Evolutionary conservation across 2,329 filamentous ascomycete species (phyloP), one percentile per base, ranked within the genome.

Genomic region (Spiromastix sp.): DNA sequence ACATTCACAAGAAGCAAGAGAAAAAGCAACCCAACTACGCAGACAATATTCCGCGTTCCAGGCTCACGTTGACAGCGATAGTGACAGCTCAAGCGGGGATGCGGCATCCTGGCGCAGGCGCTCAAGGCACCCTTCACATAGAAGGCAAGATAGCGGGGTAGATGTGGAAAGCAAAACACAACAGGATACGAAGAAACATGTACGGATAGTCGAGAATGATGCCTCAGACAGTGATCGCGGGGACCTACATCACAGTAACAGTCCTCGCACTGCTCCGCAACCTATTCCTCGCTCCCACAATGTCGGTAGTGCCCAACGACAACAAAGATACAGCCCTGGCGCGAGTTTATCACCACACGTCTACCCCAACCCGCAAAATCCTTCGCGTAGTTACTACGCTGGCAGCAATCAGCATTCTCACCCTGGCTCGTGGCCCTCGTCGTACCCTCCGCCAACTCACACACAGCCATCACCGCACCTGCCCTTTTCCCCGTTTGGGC

Each of bases 41-140:
- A 52, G 50, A 16, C 34, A 48, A 32, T 60, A 58, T 36, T 52
- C 51, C 5, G 42, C 39, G 11, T 57, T 54, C 34, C 58, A 61
- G 39, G 52, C 59, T n/a, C 51, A 46, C 12, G 55, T 59, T 9
- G 54, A 56, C 36, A 60, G 50, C 28, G 58, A 61, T 18, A 38
- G 48, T 5, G 57, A 54, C 42, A 38, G 43, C 15, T 27, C 41
- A 36, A 49, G 41, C 32, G 45, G 41, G 34, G 39, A 15, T 39
- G 42, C 7, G 31, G 33, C 22, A 45, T 40, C 17, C 46, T 41
- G 26, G 32, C 43, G 43, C 21, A 7, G 7, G 21, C n/a, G 21
- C 7, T n/a, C 7, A 24, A 24, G n/a, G 21, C 21, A 24, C 7
- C 21, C 21, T 24, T n/a, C n/a, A n/a, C 21, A 7, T 24, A n/a